Evolutionary conservation across 179 eudicot genomes (phyloP).

Genomic region (Silene noctiflora): DNA sequence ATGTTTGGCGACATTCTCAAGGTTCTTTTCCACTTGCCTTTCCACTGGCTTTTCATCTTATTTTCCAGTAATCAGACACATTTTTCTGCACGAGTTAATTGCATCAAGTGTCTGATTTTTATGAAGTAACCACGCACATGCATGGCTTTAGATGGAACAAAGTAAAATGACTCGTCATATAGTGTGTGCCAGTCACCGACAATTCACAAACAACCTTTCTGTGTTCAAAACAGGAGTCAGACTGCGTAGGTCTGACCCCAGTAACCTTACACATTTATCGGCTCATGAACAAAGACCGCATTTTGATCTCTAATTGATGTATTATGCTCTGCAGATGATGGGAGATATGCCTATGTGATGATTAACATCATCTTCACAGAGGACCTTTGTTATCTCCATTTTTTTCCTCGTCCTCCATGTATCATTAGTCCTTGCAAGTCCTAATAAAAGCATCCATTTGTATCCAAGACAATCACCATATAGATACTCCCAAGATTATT

Average conservation of each 20-base stretch:
- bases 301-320: neutral
- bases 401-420: neutral
- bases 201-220: too few relatives aligned
- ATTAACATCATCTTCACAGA: neutral
- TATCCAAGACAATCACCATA: neutral
- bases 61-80: neutral
- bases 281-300: too few relatives aligned
- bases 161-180: neutral
- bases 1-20: conserved; percentile 90
- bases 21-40: conserved; percentile 36
- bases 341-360: conserved; percentile 29
- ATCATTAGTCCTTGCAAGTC: neutral
- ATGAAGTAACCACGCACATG: neutral
- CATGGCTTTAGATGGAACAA: neutral
- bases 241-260: neutral
- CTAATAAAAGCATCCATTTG: neutral
- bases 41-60: neutral
- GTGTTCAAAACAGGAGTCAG: neutral
- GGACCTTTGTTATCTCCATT: neutral
- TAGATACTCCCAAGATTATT: neutral
- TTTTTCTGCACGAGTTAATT: neutral
- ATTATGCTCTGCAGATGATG: conserved; percentile 41
- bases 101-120: neutral
- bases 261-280: neutral
- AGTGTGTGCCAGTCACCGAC: neutral